phyloP scores from a whole-genome alignment of 176 grass and related monocot genomes.

The Chloris gayana region DNA sequence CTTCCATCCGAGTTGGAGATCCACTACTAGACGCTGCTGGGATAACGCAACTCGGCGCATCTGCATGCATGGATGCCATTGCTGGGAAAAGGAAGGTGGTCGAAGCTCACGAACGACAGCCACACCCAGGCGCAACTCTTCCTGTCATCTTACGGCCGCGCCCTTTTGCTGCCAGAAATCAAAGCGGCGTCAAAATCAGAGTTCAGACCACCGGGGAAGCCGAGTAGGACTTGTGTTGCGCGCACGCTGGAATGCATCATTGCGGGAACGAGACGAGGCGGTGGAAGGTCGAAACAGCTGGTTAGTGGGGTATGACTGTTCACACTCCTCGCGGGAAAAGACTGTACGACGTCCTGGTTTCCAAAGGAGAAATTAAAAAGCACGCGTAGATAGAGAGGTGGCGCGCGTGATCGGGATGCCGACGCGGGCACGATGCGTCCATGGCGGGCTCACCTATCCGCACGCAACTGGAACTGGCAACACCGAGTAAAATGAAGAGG shows the following conservation, averaged over 20 bases:
- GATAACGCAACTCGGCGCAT: neutral
- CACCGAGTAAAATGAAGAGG: neutral
- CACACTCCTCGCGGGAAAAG: neutral
- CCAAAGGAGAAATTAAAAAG: neutral
- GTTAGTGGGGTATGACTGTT: conserved; percentile 29
- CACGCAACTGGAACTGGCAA: neutral
- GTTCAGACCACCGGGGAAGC: neutral
- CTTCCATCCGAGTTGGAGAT: neutral
- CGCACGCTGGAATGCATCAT: neutral
- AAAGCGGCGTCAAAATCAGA: neutral
- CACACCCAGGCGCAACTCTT: neutral
- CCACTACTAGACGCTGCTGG: neutral
- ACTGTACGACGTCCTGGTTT: neutral
- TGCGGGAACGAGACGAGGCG: too few relatives aligned
- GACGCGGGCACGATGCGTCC: conserved; percentile 38
- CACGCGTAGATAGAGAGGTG: neutral
- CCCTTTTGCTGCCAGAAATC: neutral
- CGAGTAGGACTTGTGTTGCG: neutral
- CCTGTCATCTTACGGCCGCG: too few relatives aligned
- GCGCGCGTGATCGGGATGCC: conserved; percentile 13
- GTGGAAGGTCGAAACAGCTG: too few relatives aligned
- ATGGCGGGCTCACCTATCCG: conserved; percentile 13
- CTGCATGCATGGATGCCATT: neutral
- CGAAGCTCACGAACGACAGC: neutral
- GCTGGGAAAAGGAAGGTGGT: neutral